Evolutionary conservation across 495 filamentous ascomycete species (phyloP).

Genomic region (Friedmanniomyces endolithicus): DNA sequence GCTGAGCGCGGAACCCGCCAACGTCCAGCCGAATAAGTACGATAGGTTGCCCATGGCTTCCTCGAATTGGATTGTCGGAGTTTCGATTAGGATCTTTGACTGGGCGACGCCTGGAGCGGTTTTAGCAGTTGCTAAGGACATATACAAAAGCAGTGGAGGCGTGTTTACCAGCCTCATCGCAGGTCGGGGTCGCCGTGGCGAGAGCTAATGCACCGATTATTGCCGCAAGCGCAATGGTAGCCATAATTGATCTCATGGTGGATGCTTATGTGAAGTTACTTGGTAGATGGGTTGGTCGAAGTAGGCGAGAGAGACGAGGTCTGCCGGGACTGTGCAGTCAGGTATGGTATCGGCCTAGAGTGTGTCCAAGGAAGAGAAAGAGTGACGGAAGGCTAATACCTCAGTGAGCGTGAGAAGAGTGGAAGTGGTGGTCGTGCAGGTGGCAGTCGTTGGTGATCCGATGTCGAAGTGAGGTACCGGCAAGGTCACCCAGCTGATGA

Average conservation of each 20-base stretch:
- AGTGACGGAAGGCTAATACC: background rate
- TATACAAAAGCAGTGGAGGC: background rate
- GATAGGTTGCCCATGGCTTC: conserved; percentile 7
- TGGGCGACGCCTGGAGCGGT: background rate
- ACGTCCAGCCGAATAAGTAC: conserved; percentile 4
- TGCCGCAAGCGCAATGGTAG: background rate
- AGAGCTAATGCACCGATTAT: background rate
- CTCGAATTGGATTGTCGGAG: background rate
- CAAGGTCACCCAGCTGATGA: background rate
- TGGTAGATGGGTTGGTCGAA: background rate
- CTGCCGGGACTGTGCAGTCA: background rate
- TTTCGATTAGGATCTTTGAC: background rate
- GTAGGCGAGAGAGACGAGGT: background rate
- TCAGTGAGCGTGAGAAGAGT: background rate
- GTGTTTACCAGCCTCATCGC: background rate
- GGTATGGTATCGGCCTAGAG: background rate
- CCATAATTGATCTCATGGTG: background rate
- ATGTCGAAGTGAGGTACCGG: background rate
- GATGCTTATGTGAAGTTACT: background rate
- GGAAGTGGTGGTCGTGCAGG: background rate
- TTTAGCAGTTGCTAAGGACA: background rate
- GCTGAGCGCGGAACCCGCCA: conserved; percentile 4
- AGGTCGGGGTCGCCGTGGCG: background rate
- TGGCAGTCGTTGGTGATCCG: too few relatives aligned
- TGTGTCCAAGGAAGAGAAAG: background rate